These are phyloP conservation scores for Cyberlindnera petersonii DNA, from an alignment of 805 yeast species.

Conservation along the genomic window DNA sequence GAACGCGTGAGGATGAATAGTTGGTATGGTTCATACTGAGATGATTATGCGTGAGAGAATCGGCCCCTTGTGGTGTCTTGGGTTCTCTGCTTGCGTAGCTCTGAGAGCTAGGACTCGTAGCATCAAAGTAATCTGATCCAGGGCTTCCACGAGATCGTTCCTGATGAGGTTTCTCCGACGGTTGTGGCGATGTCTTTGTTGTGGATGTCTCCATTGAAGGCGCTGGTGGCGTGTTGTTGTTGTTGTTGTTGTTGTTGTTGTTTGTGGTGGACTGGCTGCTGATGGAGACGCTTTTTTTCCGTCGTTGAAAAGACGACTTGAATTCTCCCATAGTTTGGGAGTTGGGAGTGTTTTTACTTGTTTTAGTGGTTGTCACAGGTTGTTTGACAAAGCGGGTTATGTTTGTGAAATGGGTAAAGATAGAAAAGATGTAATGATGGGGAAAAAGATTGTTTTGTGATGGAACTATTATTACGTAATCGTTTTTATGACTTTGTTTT, in stretches of 20 bases:
- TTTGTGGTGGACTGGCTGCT: too few species aligned
- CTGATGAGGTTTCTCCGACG: neutral
- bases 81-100: slow-evolving; percentile 8
- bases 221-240: slow-evolving; percentile 6
- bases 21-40: too few species aligned
- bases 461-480: too few species aligned
- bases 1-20: slow-evolving; percentile 4
- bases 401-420: too few species aligned
- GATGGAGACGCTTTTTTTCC: slow-evolving; percentile 7
- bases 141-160: neutral
- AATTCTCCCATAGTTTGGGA: slow-evolving; percentile 4
- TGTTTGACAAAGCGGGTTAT: too few species aligned
- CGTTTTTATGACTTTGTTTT: too few species aligned
- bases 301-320: slow-evolving; percentile 8
- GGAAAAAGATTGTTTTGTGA: too few species aligned
- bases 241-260: too few species aligned
- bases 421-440: too few species aligned
- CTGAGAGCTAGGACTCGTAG: slow-evolving; percentile 3
- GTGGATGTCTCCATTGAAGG: slow-evolving; percentile 4
- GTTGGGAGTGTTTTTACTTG: neutral
- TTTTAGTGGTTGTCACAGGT: neutral
- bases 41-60: neutral
- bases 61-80: slow-evolving; percentile 1
- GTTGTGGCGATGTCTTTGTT: slow-evolving; percentile 3
- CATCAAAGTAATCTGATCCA: neutral